phyloP scores from a whole-genome alignment of 495 filamentous ascomycete genomes.

The Pseudomonodictys pantanalensis region DNA sequence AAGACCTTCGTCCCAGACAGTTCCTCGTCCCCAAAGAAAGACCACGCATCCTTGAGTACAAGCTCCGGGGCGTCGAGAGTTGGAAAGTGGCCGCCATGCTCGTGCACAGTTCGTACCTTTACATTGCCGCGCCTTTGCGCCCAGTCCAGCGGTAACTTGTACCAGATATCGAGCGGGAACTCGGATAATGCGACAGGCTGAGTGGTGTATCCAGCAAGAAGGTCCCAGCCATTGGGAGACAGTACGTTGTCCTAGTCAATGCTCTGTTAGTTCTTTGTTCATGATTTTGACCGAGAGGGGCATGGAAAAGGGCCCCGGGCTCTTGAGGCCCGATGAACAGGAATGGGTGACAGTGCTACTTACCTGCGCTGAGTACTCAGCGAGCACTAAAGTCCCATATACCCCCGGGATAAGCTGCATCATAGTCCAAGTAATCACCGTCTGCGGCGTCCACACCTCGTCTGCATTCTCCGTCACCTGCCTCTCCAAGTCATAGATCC shows the following conservation, averaged over 20 bases:
- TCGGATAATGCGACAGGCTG: not conserved
- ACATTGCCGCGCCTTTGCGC: not conserved
- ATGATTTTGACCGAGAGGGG: too few relatives aligned
- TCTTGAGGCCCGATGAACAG: too few relatives aligned
- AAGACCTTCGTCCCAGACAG: not conserved
- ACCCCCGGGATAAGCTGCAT: conserved; percentile 14
- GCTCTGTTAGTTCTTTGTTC: too few relatives aligned
- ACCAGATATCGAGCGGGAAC: not conserved
- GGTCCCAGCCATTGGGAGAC: not conserved
- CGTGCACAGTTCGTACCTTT: not conserved
- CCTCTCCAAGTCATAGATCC: conserved; percentile 13
- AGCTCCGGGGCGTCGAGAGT: not conserved
- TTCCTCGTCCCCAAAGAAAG: not conserved
- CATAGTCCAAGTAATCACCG: conserved; percentile 10
- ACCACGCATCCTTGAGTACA: not conserved
- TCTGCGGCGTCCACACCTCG: not conserved
- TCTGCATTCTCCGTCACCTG: not conserved
- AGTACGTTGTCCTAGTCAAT: not conserved
- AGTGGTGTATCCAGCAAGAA: not conserved
- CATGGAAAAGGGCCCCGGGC: too few relatives aligned
- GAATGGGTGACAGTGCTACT: not conserved
- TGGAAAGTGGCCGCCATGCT: not conserved
- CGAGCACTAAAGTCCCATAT: not conserved
- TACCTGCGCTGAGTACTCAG: not conserved
- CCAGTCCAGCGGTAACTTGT: not conserved